A percentile compares a stretch with the other conserved stretches of the same genome.
Conservation (phyloP, 768 basidiomycete genomes). For the Cyclocybe aegerita region DNA sequence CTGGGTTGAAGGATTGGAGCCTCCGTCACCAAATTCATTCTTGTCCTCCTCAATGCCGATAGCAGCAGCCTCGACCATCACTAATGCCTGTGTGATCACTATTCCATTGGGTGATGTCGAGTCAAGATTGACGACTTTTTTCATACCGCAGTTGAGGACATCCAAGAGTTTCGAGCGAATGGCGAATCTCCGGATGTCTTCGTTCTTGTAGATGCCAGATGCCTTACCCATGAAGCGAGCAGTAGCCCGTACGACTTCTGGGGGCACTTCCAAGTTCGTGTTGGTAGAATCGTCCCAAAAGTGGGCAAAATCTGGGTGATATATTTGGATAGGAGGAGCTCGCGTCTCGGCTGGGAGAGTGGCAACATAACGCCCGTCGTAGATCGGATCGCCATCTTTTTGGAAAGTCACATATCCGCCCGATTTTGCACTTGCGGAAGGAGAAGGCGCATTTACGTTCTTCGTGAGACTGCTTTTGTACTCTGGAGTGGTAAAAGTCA, state of each 20-base stretch:
- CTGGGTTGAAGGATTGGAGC: conserved; percentile 14
- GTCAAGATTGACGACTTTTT: conserved; percentile 1
- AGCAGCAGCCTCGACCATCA: not conserved
- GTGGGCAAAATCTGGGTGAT: conserved; percentile 21
- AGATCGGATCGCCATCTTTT: conserved; percentile 11
- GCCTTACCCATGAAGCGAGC: conserved; percentile 16
- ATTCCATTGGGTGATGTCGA: not conserved
- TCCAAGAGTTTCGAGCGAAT: not conserved
- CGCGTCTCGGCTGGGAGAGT: conserved; percentile 11
- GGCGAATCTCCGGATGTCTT: conserved; percentile 13
- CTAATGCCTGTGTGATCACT: not conserved
- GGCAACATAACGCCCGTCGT: conserved; percentile 20
- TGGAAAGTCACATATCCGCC: conserved; percentile 1
- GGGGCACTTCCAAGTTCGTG: conserved; percentile 11
- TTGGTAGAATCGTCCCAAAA: conserved; percentile 17
- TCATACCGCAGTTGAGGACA: not conserved
- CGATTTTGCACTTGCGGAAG: conserved; percentile 2
- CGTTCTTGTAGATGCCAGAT: conserved; percentile 16
- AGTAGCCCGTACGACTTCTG: conserved; percentile 13
- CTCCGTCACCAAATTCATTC: conserved; percentile 13
- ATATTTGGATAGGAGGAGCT: conserved; percentile 23
- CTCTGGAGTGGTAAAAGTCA: not conserved
- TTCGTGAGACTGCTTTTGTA: not conserved
- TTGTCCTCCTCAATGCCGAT: conserved; percentile 8
- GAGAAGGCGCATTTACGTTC: not conserved